Conservation (phyloP, 169 alveolate genomes). For the Plasmodium gallinaceum region DNA sequence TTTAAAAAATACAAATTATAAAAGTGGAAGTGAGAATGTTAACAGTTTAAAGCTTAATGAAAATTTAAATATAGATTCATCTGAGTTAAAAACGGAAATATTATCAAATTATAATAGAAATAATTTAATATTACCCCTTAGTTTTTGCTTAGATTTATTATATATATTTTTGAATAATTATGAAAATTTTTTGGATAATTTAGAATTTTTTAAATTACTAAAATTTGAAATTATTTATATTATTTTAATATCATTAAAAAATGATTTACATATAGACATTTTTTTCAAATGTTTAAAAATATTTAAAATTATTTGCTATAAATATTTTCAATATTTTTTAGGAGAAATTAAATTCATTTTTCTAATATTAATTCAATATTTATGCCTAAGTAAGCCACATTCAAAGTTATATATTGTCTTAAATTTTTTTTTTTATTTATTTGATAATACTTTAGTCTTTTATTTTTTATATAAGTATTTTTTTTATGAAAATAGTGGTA, state of each 20-base stretch:
- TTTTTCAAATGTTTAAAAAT: constrained; percentile 70
- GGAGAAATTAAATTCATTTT: constrained; percentile 63
- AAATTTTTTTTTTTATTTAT: constrained; percentile 66
- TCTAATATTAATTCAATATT: constrained; percentile 31
- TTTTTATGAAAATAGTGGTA: neutral
- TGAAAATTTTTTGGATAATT: constrained; percentile 64
- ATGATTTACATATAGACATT: constrained; percentile 57
- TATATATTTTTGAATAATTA: constrained; percentile 67
- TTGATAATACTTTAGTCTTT: constrained; percentile 37
- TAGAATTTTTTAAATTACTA: constrained; percentile 66
- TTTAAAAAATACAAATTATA: constrained; percentile 44
- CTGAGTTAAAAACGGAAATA: constrained; percentile 29
- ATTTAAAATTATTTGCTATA: constrained; percentile 43
- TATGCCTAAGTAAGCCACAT: constrained; percentile 42
- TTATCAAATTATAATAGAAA: constrained; percentile 62
- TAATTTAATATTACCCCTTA: constrained; percentile 61
- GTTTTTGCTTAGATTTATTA: constrained; percentile 63
- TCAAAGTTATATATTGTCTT: constrained; percentile 68
- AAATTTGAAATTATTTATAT: constrained; percentile 67
- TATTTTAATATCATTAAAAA: constrained; percentile 39
- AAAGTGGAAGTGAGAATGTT: constrained; percentile 9
- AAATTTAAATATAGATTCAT: constrained; percentile 6
- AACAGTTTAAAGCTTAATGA: constrained; percentile 21
- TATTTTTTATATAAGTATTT: constrained; percentile 66
- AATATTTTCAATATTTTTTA: constrained; percentile 66